Percentiles rank a stretch among this genome's conserved stretches.
Evolutionary conservation across 1,139 yeast genomes (phyloP).

Genomic region (Suhomyces wounanorum): DNA sequence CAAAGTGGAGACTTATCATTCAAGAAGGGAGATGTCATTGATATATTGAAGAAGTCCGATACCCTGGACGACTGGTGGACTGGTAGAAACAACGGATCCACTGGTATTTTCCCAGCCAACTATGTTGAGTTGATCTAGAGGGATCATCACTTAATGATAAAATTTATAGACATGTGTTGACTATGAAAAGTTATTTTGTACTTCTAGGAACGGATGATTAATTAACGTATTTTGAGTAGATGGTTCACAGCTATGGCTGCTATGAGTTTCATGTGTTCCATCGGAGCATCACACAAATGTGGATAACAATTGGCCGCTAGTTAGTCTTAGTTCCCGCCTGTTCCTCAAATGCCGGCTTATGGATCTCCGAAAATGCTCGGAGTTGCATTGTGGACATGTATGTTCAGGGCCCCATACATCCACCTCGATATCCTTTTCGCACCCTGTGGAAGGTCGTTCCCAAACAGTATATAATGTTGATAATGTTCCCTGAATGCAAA

Average conservation of each 20-base stretch:
- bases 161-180: slow-evolving; percentile 7
- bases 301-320: too few species aligned
- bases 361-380: neutral
- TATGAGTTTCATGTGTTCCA: too few species aligned
- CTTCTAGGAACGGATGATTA: slow-evolving; percentile 3
- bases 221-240: neutral
- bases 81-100: slow-evolving; percentile 76
- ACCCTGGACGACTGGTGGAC: slow-evolving; percentile 99
- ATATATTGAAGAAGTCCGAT: slow-evolving; percentile 79
- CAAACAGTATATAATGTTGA: neutral
- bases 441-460: slow-evolving; percentile 5
- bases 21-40: slow-evolving; percentile 93
- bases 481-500: neutral
- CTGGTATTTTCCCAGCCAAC: slow-evolving; percentile 97
- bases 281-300: too few species aligned
- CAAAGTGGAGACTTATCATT: slow-evolving; percentile 89
- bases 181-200: slow-evolving; percentile 6
- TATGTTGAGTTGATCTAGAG: slow-evolving; percentile 77
- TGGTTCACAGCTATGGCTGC: neutral
- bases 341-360: too few species aligned
- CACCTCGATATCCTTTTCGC: neutral
- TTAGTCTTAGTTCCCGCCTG: too few species aligned
- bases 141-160: neutral
- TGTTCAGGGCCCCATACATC: neutral
- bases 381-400: neutral